Base-by-base conservation (phyloP, 176 grass and related monocot genomes). In the Elymus sibiricus region DNA sequence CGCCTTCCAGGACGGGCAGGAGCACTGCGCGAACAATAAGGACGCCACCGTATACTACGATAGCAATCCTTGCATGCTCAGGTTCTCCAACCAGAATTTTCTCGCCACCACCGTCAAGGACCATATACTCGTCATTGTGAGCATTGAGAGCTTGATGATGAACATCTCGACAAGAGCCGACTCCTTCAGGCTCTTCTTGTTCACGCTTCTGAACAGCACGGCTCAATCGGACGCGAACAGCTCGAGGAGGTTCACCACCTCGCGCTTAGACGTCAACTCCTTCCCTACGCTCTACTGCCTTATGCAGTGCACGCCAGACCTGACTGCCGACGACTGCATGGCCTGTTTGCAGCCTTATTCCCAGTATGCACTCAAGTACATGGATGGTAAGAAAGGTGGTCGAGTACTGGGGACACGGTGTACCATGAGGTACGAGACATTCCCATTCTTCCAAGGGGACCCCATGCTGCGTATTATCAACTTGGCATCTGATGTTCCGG, bases 241-340 rank as follows among this genome's bases (percentile, higher is more conserved):
- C 78, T 73, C 49, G 3, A 78, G 28, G 40, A 12, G 27, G 53
- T 86, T 92, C 75, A 87, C 71, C 55, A 74, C 39, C 86, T 86
- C 9, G 68, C 4, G 3, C 72, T 92, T 0, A 31, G 63, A 65
- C 27, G 7, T 3, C 27, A 17, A 1, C 12, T 31, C 27, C 27
- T 14, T 17, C 26, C 63, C 63, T 28, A 32, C 27, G 0, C 10
- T 65, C 25, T 90, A 95, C 79, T 82, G 85, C 1, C 74, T 95
- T 46, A 74, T 35, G 25, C 90, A 92, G 82, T 95, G 93, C 88
- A 88, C 85, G 28, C 84, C 70, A 43, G 88, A 95, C 68, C 63
- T 95, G 74, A 2, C 62, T 3, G 8, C 64, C 7, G 6, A 25
- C 1, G 39, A 78, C 1, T 94, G 89, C 80, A 63, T 46, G n/a